A percentile compares a stretch with the other conserved stretches of the same genome.
These are phyloP conservation scores for Petunia axillaris DNA, from an alignment of 257 asterid species.

Conservation along the genomic window DNA sequence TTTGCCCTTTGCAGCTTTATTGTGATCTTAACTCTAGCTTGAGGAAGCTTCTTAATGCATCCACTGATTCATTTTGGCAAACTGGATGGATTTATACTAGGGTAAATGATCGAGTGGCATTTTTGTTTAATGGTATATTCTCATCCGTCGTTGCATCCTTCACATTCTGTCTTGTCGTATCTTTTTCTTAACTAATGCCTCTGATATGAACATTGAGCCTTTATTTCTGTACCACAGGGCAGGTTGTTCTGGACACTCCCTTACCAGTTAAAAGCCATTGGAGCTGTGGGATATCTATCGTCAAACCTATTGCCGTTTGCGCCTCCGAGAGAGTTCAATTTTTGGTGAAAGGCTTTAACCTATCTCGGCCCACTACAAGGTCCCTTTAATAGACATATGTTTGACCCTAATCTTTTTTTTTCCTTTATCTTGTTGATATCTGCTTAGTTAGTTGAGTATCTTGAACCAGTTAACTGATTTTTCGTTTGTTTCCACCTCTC, in stretches of 20 bases:
- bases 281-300: constrained; percentile 65
- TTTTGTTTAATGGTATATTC: constrained; percentile 72
- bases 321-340: constrained; percentile 66
- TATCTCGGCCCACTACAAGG: constrained; percentile 76
- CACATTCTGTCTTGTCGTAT: background rate
- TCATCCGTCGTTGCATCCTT: constrained; percentile 3
- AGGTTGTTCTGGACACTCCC: constrained; percentile 71
- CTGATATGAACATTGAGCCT: constrained; percentile 26
- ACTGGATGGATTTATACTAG: constrained; percentile 93
- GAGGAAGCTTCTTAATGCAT: constrained; percentile 78
- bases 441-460: constrained; percentile 16
- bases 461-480: background rate
- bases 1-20: constrained; percentile 59
- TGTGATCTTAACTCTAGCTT: constrained; percentile 69
- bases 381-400: constrained; percentile 34
- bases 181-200: constrained; percentile 12
- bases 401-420: background rate
- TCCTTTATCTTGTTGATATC: background rate
- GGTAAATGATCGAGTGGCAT: constrained; percentile 67
- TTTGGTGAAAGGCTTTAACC: constrained; percentile 72
- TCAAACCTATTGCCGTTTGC: constrained; percentile 86
- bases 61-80: constrained; percentile 78
- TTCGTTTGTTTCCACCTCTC: constrained; percentile 26
- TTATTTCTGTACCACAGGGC: constrained; percentile 57
- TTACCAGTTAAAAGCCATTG: constrained; percentile 47